These are phyloP conservation scores for Blastocystis sp. DNA, from an alignment of 352 stramenopile species.

Conservation along the genomic window DNA sequence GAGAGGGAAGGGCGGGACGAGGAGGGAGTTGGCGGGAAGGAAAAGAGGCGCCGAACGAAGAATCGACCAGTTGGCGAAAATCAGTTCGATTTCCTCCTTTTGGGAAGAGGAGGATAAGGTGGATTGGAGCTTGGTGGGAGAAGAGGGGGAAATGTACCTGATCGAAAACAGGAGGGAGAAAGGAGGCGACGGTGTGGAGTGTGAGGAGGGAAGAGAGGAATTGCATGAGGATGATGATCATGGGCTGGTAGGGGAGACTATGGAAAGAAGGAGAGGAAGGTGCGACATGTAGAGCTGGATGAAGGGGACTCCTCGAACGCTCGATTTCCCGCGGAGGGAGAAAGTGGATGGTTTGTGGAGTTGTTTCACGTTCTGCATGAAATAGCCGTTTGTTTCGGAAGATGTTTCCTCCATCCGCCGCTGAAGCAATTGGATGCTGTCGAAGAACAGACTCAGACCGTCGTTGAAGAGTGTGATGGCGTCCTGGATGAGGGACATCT, in stretches of 20 bases:
- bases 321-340: neutral
- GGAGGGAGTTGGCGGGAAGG: neutral
- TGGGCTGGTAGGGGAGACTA: neutral
- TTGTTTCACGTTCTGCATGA: neutral
- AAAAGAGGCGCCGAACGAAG: neutral
- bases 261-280: neutral
- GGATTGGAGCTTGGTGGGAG: too few relatives aligned
- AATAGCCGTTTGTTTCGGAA: neutral
- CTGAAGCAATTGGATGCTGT: neutral
- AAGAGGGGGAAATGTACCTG: too few relatives aligned
- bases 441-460: neutral
- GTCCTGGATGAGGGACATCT: neutral
- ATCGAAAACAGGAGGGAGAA: slow-evolving; percentile 2
- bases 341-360: neutral
- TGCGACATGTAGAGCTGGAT: neutral
- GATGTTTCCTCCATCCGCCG: neutral
- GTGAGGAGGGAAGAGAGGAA: neutral
- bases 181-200: slow-evolving; percentile 4
- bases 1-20: neutral
- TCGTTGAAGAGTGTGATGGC: neutral
- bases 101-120: too few relatives aligned
- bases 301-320: neutral
- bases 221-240: slow-evolving; percentile 2
- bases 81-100: neutral
- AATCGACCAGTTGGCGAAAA: neutral